A percentile compares a stretch with the other conserved stretches of the same genome.
These are phyloP conservation scores for Aspergillus chevalieri DNA, from an alignment of 2,329 filamentous ascomycete genomes.

Conservation along the genomic window DNA sequence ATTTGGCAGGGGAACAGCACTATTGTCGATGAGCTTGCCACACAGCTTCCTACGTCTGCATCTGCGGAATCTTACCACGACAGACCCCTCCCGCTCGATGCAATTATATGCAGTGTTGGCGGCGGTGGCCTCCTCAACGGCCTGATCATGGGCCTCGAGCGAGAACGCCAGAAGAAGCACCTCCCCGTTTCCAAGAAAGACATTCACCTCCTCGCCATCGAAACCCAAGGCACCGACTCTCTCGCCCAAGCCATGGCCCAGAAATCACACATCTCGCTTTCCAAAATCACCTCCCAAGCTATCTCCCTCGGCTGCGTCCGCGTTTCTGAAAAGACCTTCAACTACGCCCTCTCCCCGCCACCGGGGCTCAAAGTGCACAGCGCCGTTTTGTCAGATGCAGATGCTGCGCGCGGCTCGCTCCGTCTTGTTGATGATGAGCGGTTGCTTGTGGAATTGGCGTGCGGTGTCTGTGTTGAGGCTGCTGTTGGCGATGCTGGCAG, in stretches of 20 bases:
- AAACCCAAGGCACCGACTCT: slow-evolving; percentile 68
- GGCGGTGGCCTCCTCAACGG: slow-evolving; percentile 76
- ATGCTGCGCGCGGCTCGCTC: slow-evolving; percentile 72
- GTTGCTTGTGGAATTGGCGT: slow-evolving; percentile 75
- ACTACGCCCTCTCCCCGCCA: slow-evolving; percentile 50
- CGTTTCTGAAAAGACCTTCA: slow-evolving; percentile 64
- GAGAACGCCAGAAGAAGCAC: slow-evolving; percentile 35
- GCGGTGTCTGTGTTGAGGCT: slow-evolving; percentile 67
- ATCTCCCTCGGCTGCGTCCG: slow-evolving; percentile 66
- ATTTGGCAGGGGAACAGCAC: slow-evolving; percentile 44
- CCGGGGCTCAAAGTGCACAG: slow-evolving; percentile 49
- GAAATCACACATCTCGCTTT: slow-evolving; percentile 56
- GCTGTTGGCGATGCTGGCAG: slow-evolving; percentile 29
- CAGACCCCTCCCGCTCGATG: slow-evolving; percentile 50
- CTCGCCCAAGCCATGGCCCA: slow-evolving; percentile 55
- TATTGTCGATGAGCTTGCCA: slow-evolving; percentile 39
- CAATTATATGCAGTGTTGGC: slow-evolving; percentile 70
- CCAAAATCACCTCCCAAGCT: slow-evolving; percentile 68
- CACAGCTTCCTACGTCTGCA: slow-evolving; percentile 30
- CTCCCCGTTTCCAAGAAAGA: slow-evolving; percentile 7
- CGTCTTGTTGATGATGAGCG: slow-evolving; percentile 75
- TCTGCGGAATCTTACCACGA: slow-evolving; percentile 13
- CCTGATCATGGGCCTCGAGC: slow-evolving; percentile 62
- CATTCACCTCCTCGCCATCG: slow-evolving; percentile 61
- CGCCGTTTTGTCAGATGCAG: slow-evolving; percentile 64